These are phyloP conservation scores for Scedosporium dehoogii DNA, from an alignment of 2,329 filamentous ascomycete species.

Conservation along the genomic window DNA sequence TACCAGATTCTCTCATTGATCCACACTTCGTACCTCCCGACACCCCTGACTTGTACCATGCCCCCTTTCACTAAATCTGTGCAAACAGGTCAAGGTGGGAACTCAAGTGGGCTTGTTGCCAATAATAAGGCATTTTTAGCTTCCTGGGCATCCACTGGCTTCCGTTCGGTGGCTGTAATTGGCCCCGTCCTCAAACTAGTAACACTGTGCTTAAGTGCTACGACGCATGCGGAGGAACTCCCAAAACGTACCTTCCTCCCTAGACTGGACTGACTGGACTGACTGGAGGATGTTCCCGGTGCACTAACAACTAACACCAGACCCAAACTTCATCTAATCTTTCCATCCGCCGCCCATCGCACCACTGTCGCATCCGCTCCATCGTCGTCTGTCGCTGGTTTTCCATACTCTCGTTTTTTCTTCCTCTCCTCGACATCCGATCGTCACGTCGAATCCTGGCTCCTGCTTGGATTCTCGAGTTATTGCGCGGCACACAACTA, in stretches of 20 bases:
- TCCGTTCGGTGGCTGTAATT: not conserved
- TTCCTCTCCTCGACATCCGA: not conserved
- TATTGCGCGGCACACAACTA: not conserved
- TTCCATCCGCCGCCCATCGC: not conserved
- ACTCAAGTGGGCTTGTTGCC: not conserved
- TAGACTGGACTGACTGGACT: not conserved
- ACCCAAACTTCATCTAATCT: slow-evolving; percentile 1
- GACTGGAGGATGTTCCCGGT: not conserved
- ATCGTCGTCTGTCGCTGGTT: not conserved
- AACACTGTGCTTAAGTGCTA: not conserved
- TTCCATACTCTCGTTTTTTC: not conserved
- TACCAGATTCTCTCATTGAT: too few species aligned
- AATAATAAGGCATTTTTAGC: not conserved
- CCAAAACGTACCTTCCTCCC: not conserved
- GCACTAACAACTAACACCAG: not conserved
- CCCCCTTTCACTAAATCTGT: not conserved
- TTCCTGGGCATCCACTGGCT: not conserved
- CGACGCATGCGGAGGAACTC: not conserved
- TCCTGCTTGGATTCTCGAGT: not conserved
- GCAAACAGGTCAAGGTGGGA: not conserved
- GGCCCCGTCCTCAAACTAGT: not conserved
- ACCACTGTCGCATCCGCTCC: not conserved
- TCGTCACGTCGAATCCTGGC: not conserved
- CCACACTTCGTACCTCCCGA: not conserved
- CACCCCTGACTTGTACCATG: not conserved